Base-by-base conservation (phyloP, 768 basidiomycete genomes). In the Asterophora lycoperdoides region DNA sequence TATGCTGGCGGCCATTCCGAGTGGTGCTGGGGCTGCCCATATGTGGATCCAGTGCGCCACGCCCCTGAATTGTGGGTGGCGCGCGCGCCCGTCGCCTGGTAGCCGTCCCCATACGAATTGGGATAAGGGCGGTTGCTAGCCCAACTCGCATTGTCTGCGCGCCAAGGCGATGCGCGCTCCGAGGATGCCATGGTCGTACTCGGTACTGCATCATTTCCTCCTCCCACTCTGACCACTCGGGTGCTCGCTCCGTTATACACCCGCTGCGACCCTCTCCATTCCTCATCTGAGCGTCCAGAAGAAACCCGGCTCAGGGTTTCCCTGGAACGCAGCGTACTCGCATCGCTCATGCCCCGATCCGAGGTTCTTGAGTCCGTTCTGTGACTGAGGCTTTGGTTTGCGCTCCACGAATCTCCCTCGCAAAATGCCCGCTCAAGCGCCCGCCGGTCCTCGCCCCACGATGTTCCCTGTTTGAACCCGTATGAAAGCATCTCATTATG, bases 391-490 rank as follows among this genome's bases (percentile, higher is more conserved):
- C 23, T 23, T 23, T 23, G 23, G 23, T 23, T 23, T 23, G 44
- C 15, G 20, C 36, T 48, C 33, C 35, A 50, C 9, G 15, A 15
- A 34, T 52, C 52, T 23, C 13, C 40, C 13, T 54, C 57, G 4
- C 30, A 52, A 36, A 67, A 62, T 36, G 60, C 56, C 8, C 55
- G 51, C 48, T 65, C 63, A 18, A 68, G 49, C 13, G 55, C 57
- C 14, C 64, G 63, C 26, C 62, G 62, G 33, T 66, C 62, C 9
- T 64, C 60, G 38, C 47, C 60, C 65, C 66, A 68, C 0, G 61
- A 51, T 19, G 64, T 56, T 9, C 64, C 62, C 23, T 59, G 57
- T 46, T 62, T 64, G 49, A 62, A 65, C 3, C 64, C 64, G 46
- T 67, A 64, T 3, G 64, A 54, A 34, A 63, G 51, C 54, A 65